phyloP scores from a whole-genome alignment of 768 basidiomycete genomes.

The Suillus americanus region DNA sequence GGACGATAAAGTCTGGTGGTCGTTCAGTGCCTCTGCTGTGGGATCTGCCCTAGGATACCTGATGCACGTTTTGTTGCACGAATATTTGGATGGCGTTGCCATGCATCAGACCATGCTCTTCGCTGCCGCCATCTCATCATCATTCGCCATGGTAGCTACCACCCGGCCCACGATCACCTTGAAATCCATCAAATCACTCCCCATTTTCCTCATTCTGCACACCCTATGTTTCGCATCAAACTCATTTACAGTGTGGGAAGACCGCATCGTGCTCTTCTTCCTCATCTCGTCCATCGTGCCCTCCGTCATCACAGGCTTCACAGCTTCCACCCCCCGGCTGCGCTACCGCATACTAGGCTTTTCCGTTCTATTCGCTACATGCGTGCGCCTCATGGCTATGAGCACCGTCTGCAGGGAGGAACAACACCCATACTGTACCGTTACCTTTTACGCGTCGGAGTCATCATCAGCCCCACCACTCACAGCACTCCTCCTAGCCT shows the following conservation, averaged over 20 bases:
- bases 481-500: constrained; percentile 54
- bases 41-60: constrained; percentile 41
- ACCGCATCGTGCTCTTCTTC: constrained; percentile 76
- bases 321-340: constrained; percentile 67
- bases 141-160: constrained; percentile 42
- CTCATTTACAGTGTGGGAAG: constrained; percentile 99
- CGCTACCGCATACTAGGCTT: constrained; percentile 77
- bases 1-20: constrained; percentile 27
- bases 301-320: constrained; percentile 57
- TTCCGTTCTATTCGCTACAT: constrained; percentile 60
- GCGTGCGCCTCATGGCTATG: constrained; percentile 71
- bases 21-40: constrained; percentile 32
- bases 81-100: constrained; percentile 46
- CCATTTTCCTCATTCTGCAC: constrained; percentile 65
- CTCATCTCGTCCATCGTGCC: constrained; percentile 64
- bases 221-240: constrained; percentile 83
- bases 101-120: constrained; percentile 53
- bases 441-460: constrained; percentile 85
- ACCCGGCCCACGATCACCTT: constrained; percentile 35
- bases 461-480: constrained; percentile 65
- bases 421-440: constrained; percentile 84
- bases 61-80: constrained; percentile 30
- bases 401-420: constrained; percentile 95
- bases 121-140: constrained; percentile 45
- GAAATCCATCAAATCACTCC: constrained; percentile 25